Conservation (phyloP, 371 early-diverging fungal genomes). For the Mortierella sp. region DNA sequence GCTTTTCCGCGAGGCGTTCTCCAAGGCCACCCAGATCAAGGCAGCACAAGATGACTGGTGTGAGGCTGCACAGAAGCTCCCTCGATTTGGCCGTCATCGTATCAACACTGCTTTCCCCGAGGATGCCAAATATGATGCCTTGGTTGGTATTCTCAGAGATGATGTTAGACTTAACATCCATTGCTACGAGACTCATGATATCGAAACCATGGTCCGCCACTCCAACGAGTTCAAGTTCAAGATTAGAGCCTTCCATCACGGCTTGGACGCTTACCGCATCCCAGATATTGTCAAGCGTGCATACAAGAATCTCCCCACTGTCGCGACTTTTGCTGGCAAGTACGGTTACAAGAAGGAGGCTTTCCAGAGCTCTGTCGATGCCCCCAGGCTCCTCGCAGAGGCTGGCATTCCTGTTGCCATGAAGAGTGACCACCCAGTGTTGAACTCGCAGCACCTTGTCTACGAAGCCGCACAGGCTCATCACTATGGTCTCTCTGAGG, state of each 20-base stretch:
- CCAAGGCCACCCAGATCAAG: slow-evolving; percentile 64
- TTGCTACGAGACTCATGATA: slow-evolving; percentile 77
- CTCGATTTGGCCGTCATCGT: slow-evolving; percentile 39
- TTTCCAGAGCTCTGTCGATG: slow-evolving; percentile 71
- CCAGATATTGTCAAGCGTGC: slow-evolving; percentile 73
- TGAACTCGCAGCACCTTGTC: slow-evolving; percentile 78
- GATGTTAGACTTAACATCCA: slow-evolving; percentile 80
- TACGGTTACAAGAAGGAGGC: slow-evolving; percentile 85
- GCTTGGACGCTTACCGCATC: slow-evolving; percentile 79
- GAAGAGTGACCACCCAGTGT: slow-evolving; percentile 87
- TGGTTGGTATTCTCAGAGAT: slow-evolving; percentile 76
- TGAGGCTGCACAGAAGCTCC: slow-evolving; percentile 58
- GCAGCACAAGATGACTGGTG: slow-evolving; percentile 85
- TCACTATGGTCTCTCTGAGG: slow-evolving; percentile 79
- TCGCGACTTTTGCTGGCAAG: slow-evolving; percentile 77
- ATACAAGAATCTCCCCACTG: slow-evolving; percentile 69
- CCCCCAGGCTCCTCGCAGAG: slow-evolving; percentile 71
- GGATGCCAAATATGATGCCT: slow-evolving; percentile 65
- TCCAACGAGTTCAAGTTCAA: slow-evolving; percentile 81
- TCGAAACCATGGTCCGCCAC: slow-evolving; percentile 80
- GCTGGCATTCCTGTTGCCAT: slow-evolving; percentile 83
- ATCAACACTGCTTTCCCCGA: slow-evolving; percentile 68
- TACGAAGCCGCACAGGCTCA: slow-evolving; percentile 84
- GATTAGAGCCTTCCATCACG: slow-evolving; percentile 86
- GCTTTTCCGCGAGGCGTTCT: slow-evolving; percentile 71